A percentile compares a stretch with the other conserved stretches of the same genome.
phyloP scores from a whole-genome alignment of 169 alveolate genomes.

The Babesia caballi region DNA sequence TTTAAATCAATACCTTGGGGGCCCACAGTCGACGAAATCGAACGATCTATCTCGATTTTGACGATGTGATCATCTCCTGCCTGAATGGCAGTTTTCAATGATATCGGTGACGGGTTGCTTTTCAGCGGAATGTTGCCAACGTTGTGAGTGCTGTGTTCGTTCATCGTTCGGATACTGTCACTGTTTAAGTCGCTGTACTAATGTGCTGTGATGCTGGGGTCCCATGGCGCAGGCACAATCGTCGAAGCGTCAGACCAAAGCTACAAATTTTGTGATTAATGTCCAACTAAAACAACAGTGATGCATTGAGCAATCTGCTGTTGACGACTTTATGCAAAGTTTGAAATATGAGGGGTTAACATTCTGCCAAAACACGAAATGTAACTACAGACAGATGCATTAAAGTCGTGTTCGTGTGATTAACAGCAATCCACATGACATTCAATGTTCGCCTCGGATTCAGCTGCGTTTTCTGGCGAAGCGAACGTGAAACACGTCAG shows the following conservation, averaged over 20 bases:
- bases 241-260: no score
- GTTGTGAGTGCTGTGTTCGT: background rate
- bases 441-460: background rate
- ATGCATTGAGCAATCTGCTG: no score
- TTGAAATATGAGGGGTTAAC: no score
- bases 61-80: slow-evolving; percentile 4
- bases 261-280: no score
- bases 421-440: slow-evolving; percentile 50
- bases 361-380: background rate
- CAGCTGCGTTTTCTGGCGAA: background rate
- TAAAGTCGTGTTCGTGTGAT: background rate
- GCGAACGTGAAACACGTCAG: slow-evolving; percentile 35
- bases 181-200: no score
- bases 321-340: no score
- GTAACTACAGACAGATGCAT: background rate
- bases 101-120: background rate
- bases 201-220: background rate
- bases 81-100: background rate
- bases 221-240: background rate
- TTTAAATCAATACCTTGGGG: slow-evolving; percentile 27
- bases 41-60: slow-evolving; percentile 40
- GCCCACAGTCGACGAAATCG: slow-evolving; percentile 1
- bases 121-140: slow-evolving; percentile 7
- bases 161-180: background rate
- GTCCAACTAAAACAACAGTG: no score